phyloP scores from a whole-genome alignment of 2,329 filamentous ascomycete genomes.

The Basipetospora chlamydospora region DNA sequence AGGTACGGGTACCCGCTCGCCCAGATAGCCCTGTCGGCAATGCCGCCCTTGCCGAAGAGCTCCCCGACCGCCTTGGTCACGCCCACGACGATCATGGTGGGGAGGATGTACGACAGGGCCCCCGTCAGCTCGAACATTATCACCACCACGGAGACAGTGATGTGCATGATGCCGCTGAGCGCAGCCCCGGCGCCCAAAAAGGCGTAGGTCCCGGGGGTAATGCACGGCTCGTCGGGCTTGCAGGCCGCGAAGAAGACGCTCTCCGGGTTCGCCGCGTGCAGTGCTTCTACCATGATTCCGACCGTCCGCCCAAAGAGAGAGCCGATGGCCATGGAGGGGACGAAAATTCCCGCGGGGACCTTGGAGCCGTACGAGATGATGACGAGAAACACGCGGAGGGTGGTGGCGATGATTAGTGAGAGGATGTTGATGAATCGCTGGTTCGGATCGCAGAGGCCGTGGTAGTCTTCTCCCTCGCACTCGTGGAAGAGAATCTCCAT shows the following conservation, averaged over 20 bases:
- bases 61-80: conserved; percentile 90
- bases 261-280: conserved; percentile 71
- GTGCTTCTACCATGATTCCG: conserved; percentile 83
- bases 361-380: conserved; percentile 97
- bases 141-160: conserved; percentile 90
- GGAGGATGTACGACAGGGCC: conserved; percentile 91
- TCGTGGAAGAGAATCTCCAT: conserved; percentile 97
- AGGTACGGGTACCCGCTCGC: conserved; percentile 95
- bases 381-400: conserved; percentile 69
- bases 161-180: conserved; percentile 93
- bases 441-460: conserved; percentile 70
- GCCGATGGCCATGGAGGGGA: conserved; percentile 94
- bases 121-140: conserved; percentile 99
- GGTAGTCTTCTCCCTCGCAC: conserved; percentile 83
- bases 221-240: conserved; percentile 82
- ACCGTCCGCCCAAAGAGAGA: conserved; percentile 86
- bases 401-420: conserved; percentile 64
- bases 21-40: conserved; percentile 97
- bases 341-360: conserved; percentile 93
- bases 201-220: conserved; percentile 93
- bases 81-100: conserved; percentile 97
- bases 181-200: conserved; percentile 87
- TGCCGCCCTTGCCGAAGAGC: conserved; percentile 86
- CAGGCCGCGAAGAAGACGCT: conserved; percentile 81
- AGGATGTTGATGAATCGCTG: conserved; percentile 66